Evolutionary conservation across 2,329 filamentous ascomycete genomes (phyloP).

Genomic region (Alternaria triticina): DNA sequence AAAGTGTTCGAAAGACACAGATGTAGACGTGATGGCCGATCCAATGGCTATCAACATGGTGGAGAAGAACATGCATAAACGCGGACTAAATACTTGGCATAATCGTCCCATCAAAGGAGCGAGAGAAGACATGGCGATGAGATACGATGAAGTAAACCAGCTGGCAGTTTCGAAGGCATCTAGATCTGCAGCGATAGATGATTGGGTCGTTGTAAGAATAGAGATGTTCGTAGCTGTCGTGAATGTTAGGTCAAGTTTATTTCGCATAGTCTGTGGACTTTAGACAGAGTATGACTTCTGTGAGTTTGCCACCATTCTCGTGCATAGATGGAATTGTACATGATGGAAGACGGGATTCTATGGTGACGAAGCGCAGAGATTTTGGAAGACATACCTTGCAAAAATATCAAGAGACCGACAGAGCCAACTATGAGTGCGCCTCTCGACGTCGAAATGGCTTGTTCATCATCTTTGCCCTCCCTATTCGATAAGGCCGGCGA

Average conservation of each 20-base stretch:
- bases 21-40: constrained; percentile 67
- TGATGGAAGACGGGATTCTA: neutral
- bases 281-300: neutral
- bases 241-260: neutral
- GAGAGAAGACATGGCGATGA: constrained; percentile 61
- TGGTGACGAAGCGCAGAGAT: neutral
- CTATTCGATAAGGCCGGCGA: constrained; percentile 26
- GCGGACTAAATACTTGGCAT: constrained; percentile 74
- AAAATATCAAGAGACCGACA: constrained; percentile 64
- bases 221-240: constrained; percentile 72
- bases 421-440: constrained; percentile 57
- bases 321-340: neutral
- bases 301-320: neutral
- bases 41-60: constrained; percentile 67
- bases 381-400: constrained; percentile 57
- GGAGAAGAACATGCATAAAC: constrained; percentile 68
- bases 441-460: constrained; percentile 33
- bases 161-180: constrained; percentile 74
- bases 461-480: constrained; percentile 25
- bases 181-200: constrained; percentile 75
- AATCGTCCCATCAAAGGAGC: constrained; percentile 75
- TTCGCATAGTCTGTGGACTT: constrained; percentile 21
- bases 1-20: constrained; percentile 66
- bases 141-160: constrained; percentile 83
- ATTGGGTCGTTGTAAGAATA: constrained; percentile 81